Percentiles rank a stretch among this genome's conserved stretches.
Evolutionary conservation across 2,329 filamentous ascomycete species (phyloP).

Genomic region (Penicillium sp.): DNA sequence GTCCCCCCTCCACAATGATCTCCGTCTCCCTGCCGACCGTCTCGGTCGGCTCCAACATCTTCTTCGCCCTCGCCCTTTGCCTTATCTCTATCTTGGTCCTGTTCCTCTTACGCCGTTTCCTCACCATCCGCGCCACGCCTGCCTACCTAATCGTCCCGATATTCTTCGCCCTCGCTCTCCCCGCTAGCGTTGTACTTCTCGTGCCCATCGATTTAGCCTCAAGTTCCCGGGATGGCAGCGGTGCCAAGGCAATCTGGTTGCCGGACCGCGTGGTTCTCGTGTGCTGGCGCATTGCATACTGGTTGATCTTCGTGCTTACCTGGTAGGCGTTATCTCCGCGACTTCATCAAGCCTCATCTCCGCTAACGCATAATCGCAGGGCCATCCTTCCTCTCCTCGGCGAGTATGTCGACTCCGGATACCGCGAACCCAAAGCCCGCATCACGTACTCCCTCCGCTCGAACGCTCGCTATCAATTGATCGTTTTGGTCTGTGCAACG

Average conservation of each 20-base stretch:
- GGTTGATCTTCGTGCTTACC: slow-evolving; percentile 92
- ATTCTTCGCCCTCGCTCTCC: slow-evolving; percentile 93
- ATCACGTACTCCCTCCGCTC: slow-evolving; percentile 81
- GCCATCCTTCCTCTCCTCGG: slow-evolving; percentile 89
- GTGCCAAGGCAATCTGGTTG: slow-evolving; percentile 83
- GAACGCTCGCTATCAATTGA: slow-evolving; percentile 87
- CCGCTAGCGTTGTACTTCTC: slow-evolving; percentile 85
- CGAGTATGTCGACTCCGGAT: slow-evolving; percentile 93
- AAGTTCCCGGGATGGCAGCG: slow-evolving; percentile 73
- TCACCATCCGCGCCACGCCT: slow-evolving; percentile 87
- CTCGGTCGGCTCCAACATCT: slow-evolving; percentile 78
- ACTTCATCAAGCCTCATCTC: no score
- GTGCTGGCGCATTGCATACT: slow-evolving; percentile 94
- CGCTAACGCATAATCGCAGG: slow-evolving; percentile 61
- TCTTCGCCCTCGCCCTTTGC: slow-evolving; percentile 73
- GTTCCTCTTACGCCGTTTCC: slow-evolving; percentile 83
- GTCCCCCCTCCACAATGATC: slow-evolving; percentile 30
- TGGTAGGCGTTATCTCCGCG: slow-evolving; percentile 78
- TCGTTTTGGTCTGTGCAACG: slow-evolving; percentile 71
- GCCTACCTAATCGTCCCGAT: slow-evolving; percentile 89
- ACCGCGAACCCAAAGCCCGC: slow-evolving; percentile 80
- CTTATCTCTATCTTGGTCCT: slow-evolving; percentile 77
- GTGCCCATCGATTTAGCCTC: slow-evolving; percentile 96
- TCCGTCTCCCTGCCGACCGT: slow-evolving; percentile 38
- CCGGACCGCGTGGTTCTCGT: slow-evolving; percentile 77